These are phyloP conservation scores for Haplosporangium gracile DNA, from an alignment of 192 early-diverging fungal species.

Conservation along the genomic window DNA sequence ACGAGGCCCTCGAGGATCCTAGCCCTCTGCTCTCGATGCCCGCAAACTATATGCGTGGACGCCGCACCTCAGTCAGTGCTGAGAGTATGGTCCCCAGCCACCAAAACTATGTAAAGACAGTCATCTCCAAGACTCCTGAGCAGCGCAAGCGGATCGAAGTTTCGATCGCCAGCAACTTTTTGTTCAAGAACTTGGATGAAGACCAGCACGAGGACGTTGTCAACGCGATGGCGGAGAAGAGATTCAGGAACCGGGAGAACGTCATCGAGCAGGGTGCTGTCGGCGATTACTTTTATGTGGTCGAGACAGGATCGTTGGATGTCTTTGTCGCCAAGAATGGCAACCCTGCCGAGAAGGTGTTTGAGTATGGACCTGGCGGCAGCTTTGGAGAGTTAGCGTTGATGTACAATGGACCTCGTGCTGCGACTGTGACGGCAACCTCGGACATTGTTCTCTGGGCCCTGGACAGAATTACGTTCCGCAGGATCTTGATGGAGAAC, in stretches of 20 bases:
- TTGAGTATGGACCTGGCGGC: constrained; percentile 84
- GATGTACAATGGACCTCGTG: constrained; percentile 99
- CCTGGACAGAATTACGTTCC: constrained; percentile 96
- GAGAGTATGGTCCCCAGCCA: constrained; percentile 96
- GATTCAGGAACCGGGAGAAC: constrained; percentile 73
- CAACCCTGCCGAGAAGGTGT: constrained; percentile 78
- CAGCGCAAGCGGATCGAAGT: constrained; percentile 87
- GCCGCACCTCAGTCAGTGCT: constrained; percentile 94
- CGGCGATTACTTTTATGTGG: constrained; percentile 98
- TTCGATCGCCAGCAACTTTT: constrained; percentile 89
- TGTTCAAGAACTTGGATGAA: constrained; percentile 95
- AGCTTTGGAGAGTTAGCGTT: constrained; percentile 98
- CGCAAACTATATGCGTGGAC: constrained; percentile 85
- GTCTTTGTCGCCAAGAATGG: constrained; percentile 85
- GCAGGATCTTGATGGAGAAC: constrained; percentile 97
- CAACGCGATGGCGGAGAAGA: constrained; percentile 96
- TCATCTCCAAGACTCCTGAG: constrained; percentile 89
- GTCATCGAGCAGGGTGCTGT: constrained; percentile 97
- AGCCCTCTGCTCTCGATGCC: constrained; percentile 73
- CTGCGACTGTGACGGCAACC: constrained; percentile 94
- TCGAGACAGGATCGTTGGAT: constrained; percentile 94
- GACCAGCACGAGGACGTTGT: constrained; percentile 96
- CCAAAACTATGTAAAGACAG: constrained; percentile 86
- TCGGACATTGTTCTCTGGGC: constrained; percentile 94
- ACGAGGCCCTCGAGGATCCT: constrained; percentile 73